phyloP scores from a whole-genome alignment of 805 yeast genomes.

The Candida schatavii region DNA sequence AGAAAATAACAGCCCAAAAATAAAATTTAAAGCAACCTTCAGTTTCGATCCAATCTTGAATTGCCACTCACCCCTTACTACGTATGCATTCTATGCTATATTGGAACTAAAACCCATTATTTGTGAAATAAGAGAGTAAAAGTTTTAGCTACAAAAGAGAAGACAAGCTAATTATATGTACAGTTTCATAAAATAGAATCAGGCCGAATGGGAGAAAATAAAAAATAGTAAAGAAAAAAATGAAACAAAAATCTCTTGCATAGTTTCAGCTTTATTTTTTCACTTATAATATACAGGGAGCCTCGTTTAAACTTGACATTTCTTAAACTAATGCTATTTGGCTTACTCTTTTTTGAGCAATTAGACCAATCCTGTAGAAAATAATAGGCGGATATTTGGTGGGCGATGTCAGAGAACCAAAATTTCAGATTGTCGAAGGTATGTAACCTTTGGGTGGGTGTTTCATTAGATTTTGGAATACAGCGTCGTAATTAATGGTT shows the following conservation, averaged over 20 bases:
- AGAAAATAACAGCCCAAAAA: neutral
- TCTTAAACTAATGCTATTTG: neutral
- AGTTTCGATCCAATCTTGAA: neutral
- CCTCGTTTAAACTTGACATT: slow-evolving; percentile 1
- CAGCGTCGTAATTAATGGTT: too few species aligned
- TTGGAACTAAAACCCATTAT: neutral
- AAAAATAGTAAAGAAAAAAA: too few species aligned
- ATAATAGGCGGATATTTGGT: neutral
- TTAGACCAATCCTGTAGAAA: neutral
- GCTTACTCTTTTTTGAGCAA: neutral
- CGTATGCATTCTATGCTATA: neutral
- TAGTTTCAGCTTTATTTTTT: slow-evolving; percentile 2
- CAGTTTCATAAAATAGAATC: neutral
- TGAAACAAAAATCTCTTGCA: neutral
- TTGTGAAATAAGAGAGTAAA: too few species aligned
- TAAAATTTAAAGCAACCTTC: neutral
- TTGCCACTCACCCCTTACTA: neutral
- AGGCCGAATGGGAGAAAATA: neutral
- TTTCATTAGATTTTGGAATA: too few species aligned
- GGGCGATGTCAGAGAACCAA: neutral
- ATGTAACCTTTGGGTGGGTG: neutral
- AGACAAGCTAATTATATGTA: neutral
- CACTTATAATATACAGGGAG: neutral
- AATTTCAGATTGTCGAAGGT: neutral
- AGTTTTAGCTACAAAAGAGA: too few species aligned